Evolutionary conservation across 2,329 filamentous ascomycete species (phyloP), one percentile per base, ranked within the genome.

Genomic region (Fusarium sp.): DNA sequence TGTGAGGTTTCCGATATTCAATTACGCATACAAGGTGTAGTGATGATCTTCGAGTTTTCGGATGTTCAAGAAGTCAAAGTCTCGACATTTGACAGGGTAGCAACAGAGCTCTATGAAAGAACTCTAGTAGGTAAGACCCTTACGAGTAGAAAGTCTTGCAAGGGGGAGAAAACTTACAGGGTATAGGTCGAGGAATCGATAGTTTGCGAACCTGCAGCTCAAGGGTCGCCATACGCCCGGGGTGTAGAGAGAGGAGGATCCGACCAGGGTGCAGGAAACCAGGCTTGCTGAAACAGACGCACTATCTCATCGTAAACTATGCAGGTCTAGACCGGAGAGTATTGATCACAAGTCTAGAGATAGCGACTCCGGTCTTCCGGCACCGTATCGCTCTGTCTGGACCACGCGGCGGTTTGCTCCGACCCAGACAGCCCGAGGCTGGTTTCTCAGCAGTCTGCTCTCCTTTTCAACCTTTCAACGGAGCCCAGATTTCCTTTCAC

Each of bases 351-450:
- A 1, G 28, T 10, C 15, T 2, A 48, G 14, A 22, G 28, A 34
- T 34, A 6, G 0, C 14, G 10, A 0, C 18, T 7, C 0, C 45
- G 31, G 18, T 0, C 1, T 49, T 0, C 10, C 31, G 18, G 31
- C 31, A 10, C 15, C 0, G 15, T 3, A 34, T 49, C 10, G 18
- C 1, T 49, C 7, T 45, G 24, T 45, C 17, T 49, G 15, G 18
- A 4, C 18, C 45, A 24, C 3, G 0, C 15, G 28, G 45, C 0
- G 15, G 3, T 49, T 36, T 49, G 31, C 9, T 49, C 18, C 18
- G 45, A 34, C 1, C 14, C 2, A 22, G 3, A 1, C 2, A 2
- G 1, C 2, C 14, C 5, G 10, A 17, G 3, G 7, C 24, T 22
- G 28, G 0, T 34, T 49, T 22, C n/a, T 17, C 28, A n/a, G 15